Percentiles rank a stretch among this genome's conserved stretches.
These are phyloP conservation scores for Candida taoyuanica DNA, from an alignment of 805 yeast genomes.

Conservation along the genomic window DNA sequence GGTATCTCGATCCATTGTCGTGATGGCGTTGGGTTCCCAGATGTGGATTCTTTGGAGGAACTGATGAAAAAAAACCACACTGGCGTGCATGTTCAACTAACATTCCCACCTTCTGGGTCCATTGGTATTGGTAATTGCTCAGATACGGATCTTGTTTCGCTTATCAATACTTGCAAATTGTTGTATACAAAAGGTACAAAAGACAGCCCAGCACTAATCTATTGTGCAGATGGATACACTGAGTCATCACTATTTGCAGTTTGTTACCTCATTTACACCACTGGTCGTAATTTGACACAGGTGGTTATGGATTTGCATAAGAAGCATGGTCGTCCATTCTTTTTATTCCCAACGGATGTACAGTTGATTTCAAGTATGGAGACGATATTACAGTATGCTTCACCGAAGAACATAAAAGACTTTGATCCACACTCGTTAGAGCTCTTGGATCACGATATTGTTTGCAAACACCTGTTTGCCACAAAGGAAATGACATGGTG, in stretches of 20 bases:
- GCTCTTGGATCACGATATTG: slow-evolving; percentile 26
- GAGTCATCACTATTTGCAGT: slow-evolving; percentile 77
- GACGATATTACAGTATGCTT: slow-evolving; percentile 49
- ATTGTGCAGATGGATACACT: slow-evolving; percentile 89
- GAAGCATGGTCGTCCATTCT: slow-evolving; percentile 71
- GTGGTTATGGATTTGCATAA: slow-evolving; percentile 63
- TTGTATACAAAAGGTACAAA: slow-evolving; percentile 40
- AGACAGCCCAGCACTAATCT: slow-evolving; percentile 45
- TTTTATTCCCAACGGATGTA: slow-evolving; percentile 75
- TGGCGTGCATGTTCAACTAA: slow-evolving; percentile 31
- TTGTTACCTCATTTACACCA: slow-evolving; percentile 66
- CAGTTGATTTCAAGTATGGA: slow-evolving; percentile 61
- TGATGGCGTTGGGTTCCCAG: slow-evolving; percentile 54
- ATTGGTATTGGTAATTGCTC: slow-evolving; percentile 69
- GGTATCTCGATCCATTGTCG: slow-evolving; percentile 52
- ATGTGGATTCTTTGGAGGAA: slow-evolving; percentile 32
- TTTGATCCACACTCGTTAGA: slow-evolving; percentile 15
- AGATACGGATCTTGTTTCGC: slow-evolving; percentile 54
- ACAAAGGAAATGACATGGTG: slow-evolving; percentile 26
- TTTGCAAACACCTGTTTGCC: slow-evolving; percentile 31
- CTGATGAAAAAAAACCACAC: slow-evolving; percentile 19
- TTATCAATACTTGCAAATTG: slow-evolving; percentile 66
- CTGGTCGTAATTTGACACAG: slow-evolving; percentile 54
- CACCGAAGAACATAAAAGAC: slow-evolving; percentile 39
- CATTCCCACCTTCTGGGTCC: slow-evolving; percentile 83